phyloP scores from a whole-genome alignment of 768 basidiomycete species.

The Mycena polygramma region DNA sequence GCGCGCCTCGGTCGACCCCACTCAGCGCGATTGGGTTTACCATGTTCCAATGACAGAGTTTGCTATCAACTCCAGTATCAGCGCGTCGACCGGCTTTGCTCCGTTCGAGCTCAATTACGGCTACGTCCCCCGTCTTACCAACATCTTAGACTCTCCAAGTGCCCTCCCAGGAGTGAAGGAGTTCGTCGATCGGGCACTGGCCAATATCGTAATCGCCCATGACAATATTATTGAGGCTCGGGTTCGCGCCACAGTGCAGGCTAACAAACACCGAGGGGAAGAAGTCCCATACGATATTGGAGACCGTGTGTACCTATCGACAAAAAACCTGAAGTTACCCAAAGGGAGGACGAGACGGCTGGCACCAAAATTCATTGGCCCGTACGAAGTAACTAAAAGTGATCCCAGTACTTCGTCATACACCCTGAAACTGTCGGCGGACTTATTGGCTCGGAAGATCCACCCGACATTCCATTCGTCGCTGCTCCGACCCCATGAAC shows the following conservation, averaged over 20 bases:
- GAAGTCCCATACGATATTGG: slow-evolving; percentile 39
- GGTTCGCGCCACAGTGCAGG: slow-evolving; percentile 44
- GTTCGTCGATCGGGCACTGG: slow-evolving; percentile 44
- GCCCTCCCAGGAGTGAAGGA: slow-evolving; percentile 39
- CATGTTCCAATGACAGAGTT: slow-evolving; percentile 50
- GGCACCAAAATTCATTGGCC: slow-evolving; percentile 54
- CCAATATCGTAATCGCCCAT: slow-evolving; percentile 48
- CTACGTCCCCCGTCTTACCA: too few relatives aligned
- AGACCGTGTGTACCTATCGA: slow-evolving; percentile 36
- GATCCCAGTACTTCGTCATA: slow-evolving; percentile 44
- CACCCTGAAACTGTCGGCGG: slow-evolving; percentile 42
- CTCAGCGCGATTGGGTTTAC: slow-evolving; percentile 51
- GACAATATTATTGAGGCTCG: too few relatives aligned
- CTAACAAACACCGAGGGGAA: slow-evolving; percentile 41
- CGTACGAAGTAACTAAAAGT: slow-evolving; percentile 44
- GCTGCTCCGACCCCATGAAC: slow-evolving; percentile 43
- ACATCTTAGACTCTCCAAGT: not conserved
- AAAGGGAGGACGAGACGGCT: slow-evolving; percentile 51
- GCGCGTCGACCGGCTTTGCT: too few relatives aligned
- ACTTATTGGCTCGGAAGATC: slow-evolving; percentile 42
- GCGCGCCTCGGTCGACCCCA: slow-evolving; percentile 34
- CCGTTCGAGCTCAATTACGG: too few relatives aligned
- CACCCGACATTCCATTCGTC: slow-evolving; percentile 52
- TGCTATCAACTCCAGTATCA: too few relatives aligned
- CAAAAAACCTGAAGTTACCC: too few relatives aligned